A percentile compares a stretch with the other conserved stretches of the same genome.
Evolutionary conservation across 2,329 filamentous ascomycete species (phyloP).

Genomic region (Arthroderma sp.): DNA sequence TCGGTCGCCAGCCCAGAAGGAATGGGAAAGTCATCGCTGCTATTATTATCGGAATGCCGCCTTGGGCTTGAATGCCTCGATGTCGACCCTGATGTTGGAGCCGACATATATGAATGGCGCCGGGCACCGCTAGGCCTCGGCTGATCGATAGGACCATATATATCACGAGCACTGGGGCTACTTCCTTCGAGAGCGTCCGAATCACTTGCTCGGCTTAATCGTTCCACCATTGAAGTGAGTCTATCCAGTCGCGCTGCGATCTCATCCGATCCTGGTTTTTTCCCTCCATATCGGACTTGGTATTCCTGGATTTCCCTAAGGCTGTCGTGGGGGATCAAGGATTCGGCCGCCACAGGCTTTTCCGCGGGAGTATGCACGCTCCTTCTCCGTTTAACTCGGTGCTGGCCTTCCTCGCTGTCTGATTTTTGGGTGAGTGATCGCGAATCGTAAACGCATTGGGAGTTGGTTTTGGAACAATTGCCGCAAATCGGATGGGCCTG

Average conservation of each 20-base stretch:
- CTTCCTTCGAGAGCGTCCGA: constrained; percentile 13
- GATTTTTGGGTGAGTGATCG: constrained; percentile 6
- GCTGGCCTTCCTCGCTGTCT: constrained; percentile 8
- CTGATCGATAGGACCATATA: background rate
- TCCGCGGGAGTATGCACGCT: constrained; percentile 13
- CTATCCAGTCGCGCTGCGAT: constrained; percentile 33
- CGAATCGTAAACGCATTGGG: constrained; percentile 30
- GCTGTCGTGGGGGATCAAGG: constrained; percentile 21
- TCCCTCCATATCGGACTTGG: constrained; percentile 11
- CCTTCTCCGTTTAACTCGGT: constrained; percentile 26
- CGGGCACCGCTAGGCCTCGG: background rate
- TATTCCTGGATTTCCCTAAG: constrained; percentile 16
- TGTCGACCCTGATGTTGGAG: constrained; percentile 2
- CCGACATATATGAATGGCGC: background rate
- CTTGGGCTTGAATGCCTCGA: constrained; percentile 22
- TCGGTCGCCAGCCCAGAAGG: constrained; percentile 30
- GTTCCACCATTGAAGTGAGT: constrained; percentile 33
- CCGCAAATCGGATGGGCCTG: constrained; percentile 34
- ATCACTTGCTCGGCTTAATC: constrained; percentile 24
- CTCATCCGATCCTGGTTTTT: constrained; percentile 21
- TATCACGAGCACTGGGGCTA: constrained; percentile 2
- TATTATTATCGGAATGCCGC: constrained; percentile 21
- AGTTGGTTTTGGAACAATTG: constrained; percentile 32
- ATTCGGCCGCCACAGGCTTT: constrained; percentile 13
- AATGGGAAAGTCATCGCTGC: constrained; percentile 29